phyloP scores from a whole-genome alignment of 495 filamentous ascomycete genomes.

The Penicillium malachiteum region DNA sequence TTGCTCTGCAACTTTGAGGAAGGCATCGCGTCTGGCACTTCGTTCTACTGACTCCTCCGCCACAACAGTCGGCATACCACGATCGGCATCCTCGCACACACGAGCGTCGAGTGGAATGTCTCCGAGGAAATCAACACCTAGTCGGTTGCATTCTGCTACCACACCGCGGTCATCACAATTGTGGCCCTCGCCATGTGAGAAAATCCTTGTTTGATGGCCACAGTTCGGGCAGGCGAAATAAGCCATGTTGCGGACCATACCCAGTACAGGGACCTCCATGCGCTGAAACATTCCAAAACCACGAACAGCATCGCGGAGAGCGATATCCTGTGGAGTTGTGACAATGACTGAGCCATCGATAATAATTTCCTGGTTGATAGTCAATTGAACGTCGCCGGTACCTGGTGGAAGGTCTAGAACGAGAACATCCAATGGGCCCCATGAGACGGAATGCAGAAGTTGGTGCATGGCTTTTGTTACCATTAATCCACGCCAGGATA shows the following conservation, averaged over 20 bases:
- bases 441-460: slow-evolving; percentile 89
- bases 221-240: slow-evolving; percentile 82
- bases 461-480: slow-evolving; percentile 97
- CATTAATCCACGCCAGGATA: slow-evolving; percentile 98
- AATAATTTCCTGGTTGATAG: slow-evolving; percentile 84
- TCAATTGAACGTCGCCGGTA: slow-evolving; percentile 92
- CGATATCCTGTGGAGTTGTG: slow-evolving; percentile 89
- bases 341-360: slow-evolving; percentile 89
- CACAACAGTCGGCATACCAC: slow-evolving; percentile 88
- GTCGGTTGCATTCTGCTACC: slow-evolving; percentile 56
- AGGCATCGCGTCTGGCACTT: slow-evolving; percentile 67
- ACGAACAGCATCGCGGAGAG: slow-evolving; percentile 82
- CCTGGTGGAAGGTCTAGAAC: slow-evolving; percentile 92
- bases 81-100: slow-evolving; percentile 87
- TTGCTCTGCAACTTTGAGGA: slow-evolving; percentile 64
- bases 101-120: slow-evolving; percentile 85
- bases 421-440: slow-evolving; percentile 79
- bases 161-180: slow-evolving; percentile 49
- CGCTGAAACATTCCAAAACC: slow-evolving; percentile 91
- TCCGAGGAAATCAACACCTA: slow-evolving; percentile 74
- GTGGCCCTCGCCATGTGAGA: slow-evolving; percentile 48
- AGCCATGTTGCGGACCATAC: slow-evolving; percentile 97
- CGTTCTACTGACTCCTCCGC: slow-evolving; percentile 76
- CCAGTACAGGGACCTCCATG: slow-evolving; percentile 72
- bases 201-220: slow-evolving; percentile 70